Evolutionary conservation across 768 basidiomycete species (phyloP), one percentile per base, ranked within the genome.

Genomic region (Tylopilus sp.): DNA sequence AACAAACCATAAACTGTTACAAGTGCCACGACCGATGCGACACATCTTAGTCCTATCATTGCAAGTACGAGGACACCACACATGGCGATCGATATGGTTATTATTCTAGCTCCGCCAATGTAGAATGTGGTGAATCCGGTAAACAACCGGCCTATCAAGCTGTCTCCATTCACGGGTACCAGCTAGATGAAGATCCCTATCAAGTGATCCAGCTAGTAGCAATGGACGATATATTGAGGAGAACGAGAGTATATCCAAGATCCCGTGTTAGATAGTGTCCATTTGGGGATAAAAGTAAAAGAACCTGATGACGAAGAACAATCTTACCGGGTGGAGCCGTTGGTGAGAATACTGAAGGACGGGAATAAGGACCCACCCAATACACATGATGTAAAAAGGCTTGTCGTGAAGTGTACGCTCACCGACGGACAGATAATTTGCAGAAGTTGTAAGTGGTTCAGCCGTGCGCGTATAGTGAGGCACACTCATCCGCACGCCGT

Each of bases 241-340:
- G 51, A 84, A 83, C 0, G 82, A 78, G 6, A 84, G 66, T 17
- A 62, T 67, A 7, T 72, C 62, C 15, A 68, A 62, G 31, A 79
- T 70, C 1, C 76, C 75, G 50, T 79, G 79, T 45, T 71, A 66
- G 23, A 79, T 69, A 1, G 81, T 72, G 48, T 78, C 74, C 12
- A 82, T 61, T 55, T 85, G 82, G 7, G 83, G 57, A 59, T 78
- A 83, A 64, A 80, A 83, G 41, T 72, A 79, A 53, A 73, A 81
- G 23, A 79, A 59, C 2, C 75, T 76, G 2, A 62, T 55, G 17
- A 72, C 68, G 35, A 68, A 44, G 0, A 62, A 3, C 21, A 52
- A 30, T 56, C 65, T 66, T n/a, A 10, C 20, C 2, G 12, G 21
- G 35, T 10, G 35, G 6, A 3, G 20, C 48, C n/a, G 10, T 1